Conservation (phyloP, 495 filamentous ascomycete genomes). For the Daldinia caldariorum region DNA sequence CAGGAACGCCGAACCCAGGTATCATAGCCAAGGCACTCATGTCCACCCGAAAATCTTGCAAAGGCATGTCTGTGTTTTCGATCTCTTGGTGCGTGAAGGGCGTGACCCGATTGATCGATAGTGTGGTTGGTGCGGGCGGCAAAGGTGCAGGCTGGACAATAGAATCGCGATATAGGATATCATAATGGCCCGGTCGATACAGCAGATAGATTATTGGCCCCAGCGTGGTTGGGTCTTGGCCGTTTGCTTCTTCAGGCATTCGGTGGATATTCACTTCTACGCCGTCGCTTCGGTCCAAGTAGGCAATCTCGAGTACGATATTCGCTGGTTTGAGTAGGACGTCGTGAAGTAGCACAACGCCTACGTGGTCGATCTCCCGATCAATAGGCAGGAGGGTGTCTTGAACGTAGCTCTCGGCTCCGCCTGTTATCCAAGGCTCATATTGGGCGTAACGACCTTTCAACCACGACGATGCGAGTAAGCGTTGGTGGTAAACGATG, state of each 20-base stretch:
- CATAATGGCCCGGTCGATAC: constrained; percentile 85
- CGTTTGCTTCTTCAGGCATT: constrained; percentile 67
- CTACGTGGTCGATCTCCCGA: constrained; percentile 89
- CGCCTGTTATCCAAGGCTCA: constrained; percentile 70
- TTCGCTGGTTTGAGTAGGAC: constrained; percentile 82
- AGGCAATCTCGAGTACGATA: constrained; percentile 85
- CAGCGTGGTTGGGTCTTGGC: constrained; percentile 56
- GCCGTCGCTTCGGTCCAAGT: constrained; percentile 88
- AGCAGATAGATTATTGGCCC: constrained; percentile 62
- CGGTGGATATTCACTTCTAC: constrained; percentile 80
- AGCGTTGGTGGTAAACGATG: constrained; percentile 74
- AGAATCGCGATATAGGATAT: constrained; percentile 80
- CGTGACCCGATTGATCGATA: constrained; percentile 63
- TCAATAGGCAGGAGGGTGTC: constrained; percentile 75
- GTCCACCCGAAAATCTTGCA: constrained; percentile 53
- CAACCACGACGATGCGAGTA: constrained; percentile 89
- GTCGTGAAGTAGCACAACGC: constrained; percentile 78
- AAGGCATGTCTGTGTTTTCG: constrained; percentile 50
- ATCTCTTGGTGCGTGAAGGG: constrained; percentile 55
- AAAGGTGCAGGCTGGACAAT: constrained; percentile 56
- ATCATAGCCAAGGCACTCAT: constrained; percentile 58
- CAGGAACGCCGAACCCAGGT: constrained; percentile 54
- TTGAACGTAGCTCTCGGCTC: constrained; percentile 75
- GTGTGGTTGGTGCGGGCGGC: constrained; percentile 59
- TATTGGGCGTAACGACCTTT: constrained; percentile 76